Evolutionary conservation across 1,139 yeast genomes (phyloP).

Genomic region (Cylindricascospora bacillispora): DNA sequence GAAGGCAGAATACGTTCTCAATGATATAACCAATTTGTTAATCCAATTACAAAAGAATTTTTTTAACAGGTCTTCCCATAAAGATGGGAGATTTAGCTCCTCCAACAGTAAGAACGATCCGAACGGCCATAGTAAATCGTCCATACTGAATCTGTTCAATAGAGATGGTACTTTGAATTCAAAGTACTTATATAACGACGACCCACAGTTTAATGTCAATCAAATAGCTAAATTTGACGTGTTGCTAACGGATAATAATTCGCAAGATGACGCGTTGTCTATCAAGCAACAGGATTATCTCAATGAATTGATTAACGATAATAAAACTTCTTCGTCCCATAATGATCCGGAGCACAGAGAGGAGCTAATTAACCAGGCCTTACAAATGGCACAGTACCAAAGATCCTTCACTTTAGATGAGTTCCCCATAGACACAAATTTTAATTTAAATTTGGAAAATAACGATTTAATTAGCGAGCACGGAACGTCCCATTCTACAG

Average conservation of each 20-base stretch:
- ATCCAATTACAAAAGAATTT: slow-evolving; percentile 16
- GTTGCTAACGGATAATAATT: slow-evolving; percentile 5
- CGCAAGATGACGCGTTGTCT: slow-evolving; percentile 3
- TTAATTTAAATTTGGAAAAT: slow-evolving; percentile 19
- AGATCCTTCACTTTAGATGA: slow-evolving; percentile 7
- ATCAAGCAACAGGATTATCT: slow-evolving; percentile 20
- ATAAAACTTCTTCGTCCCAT: slow-evolving; percentile 3
- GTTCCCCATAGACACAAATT: slow-evolving; percentile 18
- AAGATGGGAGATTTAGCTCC: background rate
- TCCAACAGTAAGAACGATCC: background rate
- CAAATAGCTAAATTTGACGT: slow-evolving; percentile 9
- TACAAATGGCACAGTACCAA: slow-evolving; percentile 1
- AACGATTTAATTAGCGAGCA: slow-evolving; percentile 20
- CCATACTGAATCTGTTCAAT: background rate
- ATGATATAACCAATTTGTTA: slow-evolving; percentile 14
- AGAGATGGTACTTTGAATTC: background rate
- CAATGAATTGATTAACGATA: slow-evolving; percentile 11
- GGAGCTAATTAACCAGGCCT: slow-evolving; percentile 3
- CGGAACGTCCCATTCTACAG: slow-evolving; percentile 8
- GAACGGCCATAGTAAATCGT: background rate
- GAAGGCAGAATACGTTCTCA: slow-evolving; percentile 22
- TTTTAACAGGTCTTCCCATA: background rate
- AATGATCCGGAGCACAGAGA: slow-evolving; percentile 2
- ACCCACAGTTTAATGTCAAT: slow-evolving; percentile 6
- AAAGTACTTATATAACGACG: slow-evolving; percentile 1